phyloP scores from a whole-genome alignment of 1,284 basidiomycete species.

The Austropuccinia psidii region DNA sequence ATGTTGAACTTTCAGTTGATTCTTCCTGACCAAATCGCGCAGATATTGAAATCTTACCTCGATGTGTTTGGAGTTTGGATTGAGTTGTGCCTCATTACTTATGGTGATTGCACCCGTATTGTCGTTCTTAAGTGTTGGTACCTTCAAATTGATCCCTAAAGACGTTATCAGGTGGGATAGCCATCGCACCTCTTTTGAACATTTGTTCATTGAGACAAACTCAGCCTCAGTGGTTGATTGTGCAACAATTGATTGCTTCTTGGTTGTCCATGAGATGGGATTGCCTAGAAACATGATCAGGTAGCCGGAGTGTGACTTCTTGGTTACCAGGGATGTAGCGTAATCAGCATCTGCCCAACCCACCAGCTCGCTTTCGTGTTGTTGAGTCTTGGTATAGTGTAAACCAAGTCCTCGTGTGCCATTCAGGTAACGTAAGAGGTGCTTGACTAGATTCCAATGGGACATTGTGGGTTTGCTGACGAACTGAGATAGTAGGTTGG shows the following conservation, averaged over 20 bases:
- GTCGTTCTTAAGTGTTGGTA: neutral
- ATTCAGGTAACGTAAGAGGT: neutral
- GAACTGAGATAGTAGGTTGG: neutral
- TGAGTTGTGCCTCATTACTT: constrained; percentile 6
- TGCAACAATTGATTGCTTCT: neutral
- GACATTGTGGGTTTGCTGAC: neutral
- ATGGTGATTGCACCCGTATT: neutral
- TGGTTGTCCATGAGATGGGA: neutral
- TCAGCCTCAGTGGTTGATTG: constrained; percentile 5
- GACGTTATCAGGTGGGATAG: neutral
- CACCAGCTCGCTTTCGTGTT: neutral
- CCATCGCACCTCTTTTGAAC: constrained; percentile 6
- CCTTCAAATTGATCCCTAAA: neutral
- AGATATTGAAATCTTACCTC: constrained; percentile 22
- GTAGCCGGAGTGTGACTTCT: neutral
- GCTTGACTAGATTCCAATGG: neutral
- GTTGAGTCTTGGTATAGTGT: neutral
- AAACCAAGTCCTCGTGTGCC: neutral
- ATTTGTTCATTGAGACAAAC: neutral
- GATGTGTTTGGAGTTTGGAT: constrained; percentile 10
- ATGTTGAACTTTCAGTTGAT: neutral
- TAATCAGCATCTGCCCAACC: constrained; percentile 15
- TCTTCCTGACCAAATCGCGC: neutral
- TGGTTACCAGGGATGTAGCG: neutral
- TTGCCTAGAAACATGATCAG: neutral